A percentile compares a stretch with the other conserved stretches of the same genome.
Conservation (phyloP, 2,329 filamentous ascomycete species). For the Neofusicoccum parvum region DNA sequence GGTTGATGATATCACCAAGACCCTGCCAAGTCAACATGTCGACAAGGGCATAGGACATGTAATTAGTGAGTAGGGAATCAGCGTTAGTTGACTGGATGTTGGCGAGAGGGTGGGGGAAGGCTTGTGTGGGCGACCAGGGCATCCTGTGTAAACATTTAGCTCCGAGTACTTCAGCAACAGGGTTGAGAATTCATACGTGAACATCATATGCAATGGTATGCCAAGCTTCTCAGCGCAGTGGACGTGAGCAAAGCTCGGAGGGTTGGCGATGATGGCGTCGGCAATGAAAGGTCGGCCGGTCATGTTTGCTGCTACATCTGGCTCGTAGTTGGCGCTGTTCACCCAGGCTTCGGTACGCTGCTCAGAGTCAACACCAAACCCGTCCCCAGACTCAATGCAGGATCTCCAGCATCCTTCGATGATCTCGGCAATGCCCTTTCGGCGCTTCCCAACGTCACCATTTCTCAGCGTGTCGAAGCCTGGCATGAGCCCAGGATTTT, state of each 20-base stretch:
- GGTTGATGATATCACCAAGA: conserved; percentile 86
- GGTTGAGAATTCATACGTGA: conserved; percentile 61
- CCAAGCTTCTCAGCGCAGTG: conserved; percentile 76
- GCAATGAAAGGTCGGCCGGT: conserved; percentile 71
- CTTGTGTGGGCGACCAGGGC: conserved; percentile 85
- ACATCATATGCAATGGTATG: conserved; percentile 82
- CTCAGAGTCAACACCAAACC: conserved; percentile 54
- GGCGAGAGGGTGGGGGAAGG: conserved; percentile 83
- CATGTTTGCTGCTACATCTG: conserved; percentile 37
- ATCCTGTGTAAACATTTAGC: conserved; percentile 54
- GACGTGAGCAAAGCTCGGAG: conserved; percentile 74
- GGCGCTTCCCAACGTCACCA: conserved; percentile 74
- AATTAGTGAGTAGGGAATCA: conserved; percentile 77
- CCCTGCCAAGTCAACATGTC: conserved; percentile 96
- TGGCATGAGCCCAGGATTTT: conserved; percentile 83
- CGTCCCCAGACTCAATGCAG: conserved; percentile 78
- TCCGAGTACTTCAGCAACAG: conserved; percentile 14
- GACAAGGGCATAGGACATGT: conserved; percentile 79
- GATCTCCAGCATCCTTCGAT: conserved; percentile 85
- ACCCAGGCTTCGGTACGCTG: conserved; percentile 57
- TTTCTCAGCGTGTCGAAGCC: conserved; percentile 74
- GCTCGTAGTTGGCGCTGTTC: conserved; percentile 44
- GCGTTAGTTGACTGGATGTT: conserved; percentile 78
- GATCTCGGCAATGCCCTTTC: conserved; percentile 76
- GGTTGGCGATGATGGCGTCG: conserved; percentile 78